Evolutionary conservation across 1,284 basidiomycete genomes (phyloP), one percentile per base, ranked within the genome.

Genomic region (Termitomyces sp.): DNA sequence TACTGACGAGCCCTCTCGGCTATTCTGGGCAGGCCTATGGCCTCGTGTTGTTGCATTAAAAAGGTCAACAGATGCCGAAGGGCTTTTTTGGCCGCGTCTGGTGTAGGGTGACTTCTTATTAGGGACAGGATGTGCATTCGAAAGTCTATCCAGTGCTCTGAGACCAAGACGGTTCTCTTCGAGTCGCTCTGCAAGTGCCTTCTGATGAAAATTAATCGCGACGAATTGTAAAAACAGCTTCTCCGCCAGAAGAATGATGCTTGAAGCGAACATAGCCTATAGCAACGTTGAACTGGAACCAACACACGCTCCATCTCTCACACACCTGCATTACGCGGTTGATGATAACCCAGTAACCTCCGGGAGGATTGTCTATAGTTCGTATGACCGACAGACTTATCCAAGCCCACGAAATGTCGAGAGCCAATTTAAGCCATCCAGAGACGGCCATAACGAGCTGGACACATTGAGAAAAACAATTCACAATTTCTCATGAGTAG

Each of bases 161-260:
- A 89, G 71, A 13, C 82, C 87, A 33, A 85, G 68, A 26, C 77
- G 76, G 60, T 89, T 89, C 64, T 88, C 86, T 3, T 74, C 72
- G 18, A 89, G 68, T 44, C 86, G 81, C 50, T 89, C 87, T 18
- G 85, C 81, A 26, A 89, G 76, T 5, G 87, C 86, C 57, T 79
- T 84, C 58, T 81, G 74, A 64, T 89, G 87, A 64, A 89, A 89
- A 60, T 80, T 84, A 68, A 88, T 88, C n/a, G 86, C 86, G 40
- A 88, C 79, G 57, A 84, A 83, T 59, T 81, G 84, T 28, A 90
- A 67, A 64, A 86, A 83, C 38, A 86, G 65, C 62, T 90, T 90
- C 64, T 90, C 87, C 8, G 71, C 75, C 4, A 89, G 75, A 7
- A 90, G 65, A 42, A 90, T 75, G 19, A 87, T 65, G 1, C 78